Percentiles rank a stretch among this genome's conserved stretches.
Evolutionary conservation across 2,329 filamentous ascomycete species (phyloP).

Genomic region (Chaetomium sp.): DNA sequence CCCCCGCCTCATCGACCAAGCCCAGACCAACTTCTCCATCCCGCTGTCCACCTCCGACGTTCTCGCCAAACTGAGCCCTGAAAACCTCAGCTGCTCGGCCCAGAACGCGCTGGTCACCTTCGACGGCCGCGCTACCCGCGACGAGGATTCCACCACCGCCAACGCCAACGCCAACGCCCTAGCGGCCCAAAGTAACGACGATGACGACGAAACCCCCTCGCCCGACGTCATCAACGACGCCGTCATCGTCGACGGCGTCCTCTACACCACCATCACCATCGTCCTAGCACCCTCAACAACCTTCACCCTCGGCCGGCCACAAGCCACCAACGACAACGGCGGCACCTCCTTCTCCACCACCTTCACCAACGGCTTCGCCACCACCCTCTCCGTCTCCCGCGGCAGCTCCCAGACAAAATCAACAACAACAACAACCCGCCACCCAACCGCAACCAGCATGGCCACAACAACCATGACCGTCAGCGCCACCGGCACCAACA

Average conservation of each 20-base stretch:
- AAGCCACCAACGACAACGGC: conserved; percentile 13
- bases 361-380: conserved; percentile 24
- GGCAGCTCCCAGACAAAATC: too few species aligned
- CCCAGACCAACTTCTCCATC: conserved; percentile 65
- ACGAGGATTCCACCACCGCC: conserved; percentile 16
- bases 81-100: conserved; percentile 70
- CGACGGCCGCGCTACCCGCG: conserved; percentile 46
- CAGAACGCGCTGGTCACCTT: conserved; percentile 89
- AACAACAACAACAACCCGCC: too few species aligned
- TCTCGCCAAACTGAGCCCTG: conserved; percentile 67
- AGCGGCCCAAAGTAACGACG: neutral
- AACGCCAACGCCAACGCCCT: neutral
- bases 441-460: conserved; percentile 25
- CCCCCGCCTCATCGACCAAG: conserved; percentile 62
- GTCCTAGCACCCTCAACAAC: conserved; percentile 27
- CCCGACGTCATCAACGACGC: conserved; percentile 13
- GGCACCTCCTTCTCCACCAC: conserved; percentile 22
- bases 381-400: conserved; percentile 25
- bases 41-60: conserved; percentile 64
- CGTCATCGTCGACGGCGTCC: conserved; percentile 22
- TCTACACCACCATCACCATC: conserved; percentile 30
- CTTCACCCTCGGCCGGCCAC: conserved; percentile 29
- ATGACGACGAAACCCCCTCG: neutral
- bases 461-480: conserved; percentile 23
- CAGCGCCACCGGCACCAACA: conserved; percentile 19